A percentile compares a stretch with the other conserved stretches of the same genome.
These are phyloP conservation scores for Adansonia grandidieri DNA, from an alignment of 441 rosid genomes.

Conservation along the genomic window DNA sequence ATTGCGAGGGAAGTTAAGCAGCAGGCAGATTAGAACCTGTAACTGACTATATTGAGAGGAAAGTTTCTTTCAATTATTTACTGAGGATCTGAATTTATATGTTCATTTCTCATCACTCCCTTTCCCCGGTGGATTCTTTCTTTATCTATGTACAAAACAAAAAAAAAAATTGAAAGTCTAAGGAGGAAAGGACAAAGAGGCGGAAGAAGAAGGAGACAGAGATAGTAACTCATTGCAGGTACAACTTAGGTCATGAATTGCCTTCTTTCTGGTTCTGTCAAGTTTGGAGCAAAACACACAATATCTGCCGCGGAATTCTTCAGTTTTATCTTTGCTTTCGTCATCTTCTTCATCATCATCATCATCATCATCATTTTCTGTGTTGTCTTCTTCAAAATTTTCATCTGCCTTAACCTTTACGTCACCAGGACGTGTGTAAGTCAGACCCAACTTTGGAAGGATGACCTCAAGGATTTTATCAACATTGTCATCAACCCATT, in stretches of 20 bases:
- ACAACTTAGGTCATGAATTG: slow-evolving; percentile 53
- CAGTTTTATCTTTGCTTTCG: slow-evolving; percentile 22
- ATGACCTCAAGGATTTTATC: slow-evolving; percentile 47
- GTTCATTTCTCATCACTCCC: slow-evolving; percentile 22
- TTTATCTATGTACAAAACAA: slow-evolving; percentile 37
- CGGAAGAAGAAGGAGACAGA: slow-evolving; percentile 40
- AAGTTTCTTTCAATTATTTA: slow-evolving; percentile 14
- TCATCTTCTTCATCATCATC: background rate
- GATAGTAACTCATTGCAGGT: slow-evolving; percentile 49
- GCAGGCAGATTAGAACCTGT: background rate
- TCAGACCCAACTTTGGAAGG: slow-evolving; percentile 50
- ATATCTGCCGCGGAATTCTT: slow-evolving; percentile 40
- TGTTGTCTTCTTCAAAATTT: slow-evolving; percentile 26
- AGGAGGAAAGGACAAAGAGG: slow-evolving; percentile 39
- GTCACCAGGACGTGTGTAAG: slow-evolving; percentile 40
- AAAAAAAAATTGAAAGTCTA: background rate
- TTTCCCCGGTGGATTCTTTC: slow-evolving; percentile 24
- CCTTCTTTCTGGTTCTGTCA: slow-evolving; percentile 48
- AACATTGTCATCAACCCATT: slow-evolving; percentile 38
- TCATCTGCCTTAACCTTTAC: slow-evolving; percentile 35
- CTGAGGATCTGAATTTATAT: background rate
- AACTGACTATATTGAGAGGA: background rate
- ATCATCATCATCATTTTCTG: background rate
- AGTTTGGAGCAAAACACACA: slow-evolving; percentile 69
- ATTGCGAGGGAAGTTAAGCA: background rate